phyloP scores from a whole-genome alignment of 2,329 filamentous ascomycete species.

The Claviceps maximensis region DNA sequence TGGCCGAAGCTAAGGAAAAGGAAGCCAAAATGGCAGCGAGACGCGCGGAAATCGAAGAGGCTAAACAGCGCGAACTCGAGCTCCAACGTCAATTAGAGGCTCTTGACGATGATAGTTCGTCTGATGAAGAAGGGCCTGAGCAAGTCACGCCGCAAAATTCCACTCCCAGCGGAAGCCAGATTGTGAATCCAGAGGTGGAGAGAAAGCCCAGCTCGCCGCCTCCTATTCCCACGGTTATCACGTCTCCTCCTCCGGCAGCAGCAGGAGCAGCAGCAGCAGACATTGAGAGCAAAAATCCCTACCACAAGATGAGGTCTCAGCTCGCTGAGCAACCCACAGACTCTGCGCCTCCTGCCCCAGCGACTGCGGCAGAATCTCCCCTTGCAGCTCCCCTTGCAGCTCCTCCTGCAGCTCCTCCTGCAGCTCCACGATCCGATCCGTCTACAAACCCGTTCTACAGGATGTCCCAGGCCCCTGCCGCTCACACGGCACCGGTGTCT shows the following conservation, averaged over 20 bases:
- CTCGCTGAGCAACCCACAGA: conserved; percentile 32
- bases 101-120: conserved; percentile 59
- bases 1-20: conserved; percentile 77
- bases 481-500: conserved; percentile 37
- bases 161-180: conserved; percentile 37
- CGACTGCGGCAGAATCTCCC: neutral
- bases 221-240: conserved; percentile 36
- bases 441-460: conserved; percentile 97
- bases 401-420: conserved; percentile 20
- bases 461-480: conserved; percentile 47
- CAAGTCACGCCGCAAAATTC: conserved; percentile 52
- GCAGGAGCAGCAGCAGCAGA: conserved; percentile 41
- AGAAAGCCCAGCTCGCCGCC: conserved; percentile 38
- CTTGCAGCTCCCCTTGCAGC: conserved; percentile 25
- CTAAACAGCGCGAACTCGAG: conserved; percentile 79
- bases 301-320: conserved; percentile 79
- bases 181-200: conserved; percentile 41
- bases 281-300: conserved; percentile 83
- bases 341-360: conserved; percentile 19
- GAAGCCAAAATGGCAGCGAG: conserved; percentile 73
- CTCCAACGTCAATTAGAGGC: conserved; percentile 75
- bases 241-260: conserved; percentile 30
- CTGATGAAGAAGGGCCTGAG: conserved; percentile 63
- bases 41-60: conserved; percentile 82
- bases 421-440: conserved; percentile 34